Percentiles rank a stretch among this genome's conserved stretches.
These are phyloP conservation scores for Lachancea mirantina DNA, from an alignment of 805 yeast genomes.

Conservation along the genomic window DNA sequence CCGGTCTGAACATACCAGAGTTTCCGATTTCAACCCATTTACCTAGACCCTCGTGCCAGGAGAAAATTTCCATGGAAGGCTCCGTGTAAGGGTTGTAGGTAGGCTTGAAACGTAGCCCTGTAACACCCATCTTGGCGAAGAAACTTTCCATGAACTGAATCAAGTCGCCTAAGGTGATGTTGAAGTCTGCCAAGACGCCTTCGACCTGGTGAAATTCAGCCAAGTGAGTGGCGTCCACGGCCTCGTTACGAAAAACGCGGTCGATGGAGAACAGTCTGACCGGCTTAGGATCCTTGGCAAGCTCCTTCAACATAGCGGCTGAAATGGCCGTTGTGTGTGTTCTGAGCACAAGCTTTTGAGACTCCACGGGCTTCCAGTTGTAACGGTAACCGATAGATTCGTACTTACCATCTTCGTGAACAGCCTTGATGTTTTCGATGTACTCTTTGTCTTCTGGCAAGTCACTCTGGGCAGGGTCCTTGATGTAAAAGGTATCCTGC, in stretches of 20 bases:
- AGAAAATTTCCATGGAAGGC: constrained; percentile 95
- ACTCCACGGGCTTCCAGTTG: constrained; percentile 91
- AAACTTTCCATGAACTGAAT: constrained; percentile 98
- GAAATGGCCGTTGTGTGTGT: constrained; percentile 97
- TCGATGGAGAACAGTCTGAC: constrained; percentile 91
- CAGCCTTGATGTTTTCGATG: constrained; percentile 70
- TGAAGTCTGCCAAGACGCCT: constrained; percentile 97
- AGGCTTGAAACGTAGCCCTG: constrained; percentile 92
- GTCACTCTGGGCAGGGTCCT: constrained; percentile 80
- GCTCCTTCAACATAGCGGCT: constrained; percentile 73
- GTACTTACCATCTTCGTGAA: constrained; percentile 82
- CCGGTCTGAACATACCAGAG: constrained; percentile 99
- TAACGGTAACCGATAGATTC: constrained; percentile 98
- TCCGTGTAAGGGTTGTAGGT: constrained; percentile 99
- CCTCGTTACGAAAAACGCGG: constrained; percentile 98
- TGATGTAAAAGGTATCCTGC: constrained; percentile 96
- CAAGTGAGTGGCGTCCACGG: constrained; percentile 98
- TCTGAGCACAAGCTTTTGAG: constrained; percentile 85
- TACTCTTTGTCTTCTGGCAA: constrained; percentile 76
- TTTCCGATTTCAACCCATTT: constrained; percentile 99
- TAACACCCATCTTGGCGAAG: constrained; percentile 96
- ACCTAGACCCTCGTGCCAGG: constrained; percentile 88
- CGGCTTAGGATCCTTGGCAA: constrained; percentile 86
- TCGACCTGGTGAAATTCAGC: constrained; percentile 99
- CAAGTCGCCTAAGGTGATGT: constrained; percentile 88